phyloP scores from a whole-genome alignment of 345 rosid species.

The Crucihimalaya himalaica region DNA sequence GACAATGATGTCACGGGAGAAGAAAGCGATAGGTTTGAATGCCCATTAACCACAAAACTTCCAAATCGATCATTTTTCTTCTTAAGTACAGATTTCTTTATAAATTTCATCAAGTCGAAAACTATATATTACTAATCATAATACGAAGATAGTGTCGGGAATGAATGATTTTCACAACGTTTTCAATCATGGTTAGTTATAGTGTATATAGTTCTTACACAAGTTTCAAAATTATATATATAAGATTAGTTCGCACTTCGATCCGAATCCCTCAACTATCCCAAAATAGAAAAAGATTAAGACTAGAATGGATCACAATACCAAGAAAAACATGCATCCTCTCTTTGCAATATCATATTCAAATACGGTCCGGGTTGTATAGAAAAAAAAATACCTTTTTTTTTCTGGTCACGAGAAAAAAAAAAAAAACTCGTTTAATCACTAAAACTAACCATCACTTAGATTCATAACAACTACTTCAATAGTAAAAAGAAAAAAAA shows the following conservation, averaged over 20 bases:
- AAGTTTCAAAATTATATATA: background rate
- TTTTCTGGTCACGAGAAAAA: no score
- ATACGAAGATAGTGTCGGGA: background rate
- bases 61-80: background rate
- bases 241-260: background rate
- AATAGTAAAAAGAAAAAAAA: no score
- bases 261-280: background rate
- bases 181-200: background rate
- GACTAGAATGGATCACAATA: background rate
- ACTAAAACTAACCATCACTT: no score
- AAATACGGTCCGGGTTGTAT: no score
- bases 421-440: no score
- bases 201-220: background rate
- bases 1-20: slow-evolving; percentile 63
- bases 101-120: background rate
- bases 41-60: slow-evolving; percentile 32
- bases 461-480: no score
- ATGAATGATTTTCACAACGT: background rate
- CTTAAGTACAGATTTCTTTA: background rate
- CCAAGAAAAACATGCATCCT: background rate
- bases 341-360: background rate
- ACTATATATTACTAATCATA: background rate
- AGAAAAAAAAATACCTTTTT: no score
- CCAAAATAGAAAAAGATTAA: no score
- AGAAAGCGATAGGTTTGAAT: slow-evolving; percentile 36